Evolutionary conservation across 305 asterid genomes (phyloP), one percentile per base, ranked within the genome.

Genomic region (Fraxinus baroniana): DNA sequence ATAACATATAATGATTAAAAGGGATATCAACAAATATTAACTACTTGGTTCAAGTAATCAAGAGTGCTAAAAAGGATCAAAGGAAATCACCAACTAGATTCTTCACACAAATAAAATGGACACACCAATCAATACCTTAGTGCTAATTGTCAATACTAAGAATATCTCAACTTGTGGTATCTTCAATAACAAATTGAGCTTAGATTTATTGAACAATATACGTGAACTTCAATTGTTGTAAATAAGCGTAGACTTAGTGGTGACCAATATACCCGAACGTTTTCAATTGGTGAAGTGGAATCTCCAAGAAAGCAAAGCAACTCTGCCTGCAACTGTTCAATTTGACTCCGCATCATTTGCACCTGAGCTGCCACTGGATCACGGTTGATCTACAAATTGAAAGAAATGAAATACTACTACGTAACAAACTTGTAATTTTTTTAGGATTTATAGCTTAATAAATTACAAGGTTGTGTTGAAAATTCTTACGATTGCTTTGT

Each of bases 251-350:
- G 70, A 60, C 24, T 60, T 60, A 20, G 30, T 60, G 64, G 62
- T 20, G 22, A 77, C 55, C 39, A 49, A 39, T 52, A 78, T 87
- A 96, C 99, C 86, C 93, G 94, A 78, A 96, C 90, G 84, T 96
- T 98, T 84, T 96, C 99, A 81, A 85, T 77, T 49, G 99, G 98
- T 68, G 89, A 88, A 44, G 82, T 81, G 71, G 94, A 86, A 82
- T 91, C 98, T 74, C 98, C 98, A 49, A 97, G 97, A 37, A 89
- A 85, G 85, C 81, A 96, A 75, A 92, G 93, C 83, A 94, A 91
- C 91, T 96, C 98, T 28, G 97, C 88, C 87, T 94, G 97, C 89
- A 96, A 85, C 87, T 92, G 95, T 85, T 96, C 98, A 85, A 96
- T 93, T 87, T 96, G 94, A 87, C 90, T 92, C 76, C 94, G 91